Conservation (phyloP, 805 yeast genomes). For the Maudiozyma barnettii region DNA sequence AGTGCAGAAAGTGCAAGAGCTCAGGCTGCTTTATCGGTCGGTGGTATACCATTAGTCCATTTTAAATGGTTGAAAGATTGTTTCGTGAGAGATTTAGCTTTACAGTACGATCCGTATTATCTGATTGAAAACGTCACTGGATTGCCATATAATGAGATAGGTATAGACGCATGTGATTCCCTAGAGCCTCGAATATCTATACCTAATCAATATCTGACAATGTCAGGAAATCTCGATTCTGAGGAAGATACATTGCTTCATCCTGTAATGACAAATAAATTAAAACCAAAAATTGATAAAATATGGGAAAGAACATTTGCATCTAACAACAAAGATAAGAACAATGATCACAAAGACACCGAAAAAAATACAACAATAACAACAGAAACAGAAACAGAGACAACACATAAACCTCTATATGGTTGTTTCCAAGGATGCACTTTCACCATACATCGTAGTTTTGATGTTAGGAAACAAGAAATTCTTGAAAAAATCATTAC, state of each 20-base stretch:
- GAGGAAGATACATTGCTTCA: neutral
- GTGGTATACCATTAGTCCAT: constrained; percentile 32
- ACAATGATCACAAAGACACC: neutral
- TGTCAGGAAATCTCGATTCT: neutral
- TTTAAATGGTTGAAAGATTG: constrained; percentile 39
- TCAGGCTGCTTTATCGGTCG: constrained; percentile 32
- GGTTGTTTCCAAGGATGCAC: constrained; percentile 10
- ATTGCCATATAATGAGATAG: constrained; percentile 23
- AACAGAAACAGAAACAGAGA: too few relatives aligned
- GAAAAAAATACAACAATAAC: neutral
- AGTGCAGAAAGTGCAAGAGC: constrained; percentile 21
- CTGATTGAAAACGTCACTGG: constrained; percentile 14
- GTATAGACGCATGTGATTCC: constrained; percentile 25
- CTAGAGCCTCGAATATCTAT: constrained; percentile 8
- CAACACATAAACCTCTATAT: neutral
- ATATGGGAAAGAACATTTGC: constrained; percentile 25
- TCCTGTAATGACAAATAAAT: constrained; percentile 11
- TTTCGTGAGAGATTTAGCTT: constrained; percentile 31
- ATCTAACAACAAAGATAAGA: constrained; percentile 3
- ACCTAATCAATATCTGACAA: neutral
- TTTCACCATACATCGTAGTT: constrained; percentile 11
- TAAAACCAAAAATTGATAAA: constrained; percentile 22
- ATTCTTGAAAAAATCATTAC: constrained; percentile 19
- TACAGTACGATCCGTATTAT: constrained; percentile 31
- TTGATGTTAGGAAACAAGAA: constrained; percentile 12